Evolutionary conservation across 2,329 filamentous ascomycete species (phyloP).

Genomic region (Sclerotinia glacialis): DNA sequence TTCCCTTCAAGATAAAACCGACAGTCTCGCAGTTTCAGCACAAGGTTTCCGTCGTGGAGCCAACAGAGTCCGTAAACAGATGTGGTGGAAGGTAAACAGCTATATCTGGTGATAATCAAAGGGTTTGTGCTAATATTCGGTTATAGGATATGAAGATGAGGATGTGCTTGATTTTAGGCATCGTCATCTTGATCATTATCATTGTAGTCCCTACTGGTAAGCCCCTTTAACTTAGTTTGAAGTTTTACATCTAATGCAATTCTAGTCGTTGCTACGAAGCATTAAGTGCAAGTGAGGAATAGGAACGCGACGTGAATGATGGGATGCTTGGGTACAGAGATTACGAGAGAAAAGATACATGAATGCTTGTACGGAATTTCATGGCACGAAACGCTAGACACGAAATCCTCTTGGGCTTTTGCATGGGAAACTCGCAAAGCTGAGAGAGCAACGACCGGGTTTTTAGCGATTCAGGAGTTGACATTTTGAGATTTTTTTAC

Average conservation of each 20-base stretch:
- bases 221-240: slow-evolving; percentile 36
- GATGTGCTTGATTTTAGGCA: slow-evolving; percentile 87
- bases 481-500: slow-evolving; percentile 39
- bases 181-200: slow-evolving; percentile 86
- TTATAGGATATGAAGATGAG: slow-evolving; percentile 74
- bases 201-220: slow-evolving; percentile 92
- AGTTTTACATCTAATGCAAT: slow-evolving; percentile 33
- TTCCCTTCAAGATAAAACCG: slow-evolving; percentile 87
- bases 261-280: slow-evolving; percentile 46
- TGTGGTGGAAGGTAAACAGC: slow-evolving; percentile 56
- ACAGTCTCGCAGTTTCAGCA: slow-evolving; percentile 88
- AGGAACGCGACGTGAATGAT: slow-evolving; percentile 10
- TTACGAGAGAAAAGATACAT: slow-evolving; percentile 23
- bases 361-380: slow-evolving; percentile 24
- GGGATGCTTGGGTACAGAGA: slow-evolving; percentile 22
- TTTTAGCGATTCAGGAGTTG: slow-evolving; percentile 41
- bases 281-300: slow-evolving; percentile 26
- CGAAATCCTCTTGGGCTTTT: slow-evolving; percentile 37
- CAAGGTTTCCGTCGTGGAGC: slow-evolving; percentile 95
- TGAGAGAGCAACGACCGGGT: slow-evolving; percentile 28
- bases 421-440: slow-evolving; percentile 40
- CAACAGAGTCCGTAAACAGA: slow-evolving; percentile 93
- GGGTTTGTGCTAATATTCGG: slow-evolving; percentile 2
- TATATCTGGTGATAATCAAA: neutral
- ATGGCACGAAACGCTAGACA: slow-evolving; percentile 31